A percentile compares a stretch with the other conserved stretches of the same genome.
Evolutionary conservation across 2,329 filamentous ascomycete species (phyloP).

Genomic region (Fusarium subglutinans): DNA sequence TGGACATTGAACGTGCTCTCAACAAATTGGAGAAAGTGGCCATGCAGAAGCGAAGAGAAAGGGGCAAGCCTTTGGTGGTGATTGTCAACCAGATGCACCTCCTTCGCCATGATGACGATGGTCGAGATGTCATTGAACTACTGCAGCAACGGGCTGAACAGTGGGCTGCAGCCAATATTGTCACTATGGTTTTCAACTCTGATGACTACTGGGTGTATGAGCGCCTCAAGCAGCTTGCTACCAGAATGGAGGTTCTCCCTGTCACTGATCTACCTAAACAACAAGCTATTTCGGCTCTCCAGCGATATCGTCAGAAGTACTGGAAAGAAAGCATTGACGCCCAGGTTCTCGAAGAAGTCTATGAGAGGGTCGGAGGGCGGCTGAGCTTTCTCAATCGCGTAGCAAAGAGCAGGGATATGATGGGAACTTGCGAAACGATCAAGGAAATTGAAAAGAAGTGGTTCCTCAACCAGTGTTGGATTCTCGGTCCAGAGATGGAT

Average conservation of each 20-base stretch:
- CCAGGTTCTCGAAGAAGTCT: conserved; percentile 76
- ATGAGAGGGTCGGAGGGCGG: conserved; percentile 86
- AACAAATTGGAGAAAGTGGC: conserved; percentile 99
- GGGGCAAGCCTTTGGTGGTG: conserved; percentile 80
- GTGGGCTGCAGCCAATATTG: conserved; percentile 91
- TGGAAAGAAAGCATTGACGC: conserved; percentile 68
- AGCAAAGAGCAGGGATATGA: conserved; percentile 85
- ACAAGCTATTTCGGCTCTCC: conserved; percentile 79
- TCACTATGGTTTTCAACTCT: conserved; percentile 93
- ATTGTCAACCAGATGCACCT: conserved; percentile 96
- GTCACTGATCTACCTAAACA: conserved; percentile 83
- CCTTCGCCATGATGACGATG: conserved; percentile 89
- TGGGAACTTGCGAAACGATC: conserved; percentile 79
- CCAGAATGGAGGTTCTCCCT: conserved; percentile 92
- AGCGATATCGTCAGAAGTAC: conserved; percentile 83
- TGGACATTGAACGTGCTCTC: conserved; percentile 95
- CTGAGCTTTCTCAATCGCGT: conserved; percentile 89
- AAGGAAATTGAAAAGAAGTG: conserved; percentile 76
- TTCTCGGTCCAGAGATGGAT: conserved; percentile 79
- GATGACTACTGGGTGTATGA: conserved; percentile 99
- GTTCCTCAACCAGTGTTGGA: conserved; percentile 81
- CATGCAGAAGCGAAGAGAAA: conserved; percentile 69
- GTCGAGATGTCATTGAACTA: conserved; percentile 91
- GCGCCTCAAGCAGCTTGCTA: conserved; percentile 88
- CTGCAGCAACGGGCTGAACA: conserved; percentile 95